phyloP scores from a whole-genome alignment of 2,329 filamentous ascomycete genomes.

The Hypoxylon sp. region DNA sequence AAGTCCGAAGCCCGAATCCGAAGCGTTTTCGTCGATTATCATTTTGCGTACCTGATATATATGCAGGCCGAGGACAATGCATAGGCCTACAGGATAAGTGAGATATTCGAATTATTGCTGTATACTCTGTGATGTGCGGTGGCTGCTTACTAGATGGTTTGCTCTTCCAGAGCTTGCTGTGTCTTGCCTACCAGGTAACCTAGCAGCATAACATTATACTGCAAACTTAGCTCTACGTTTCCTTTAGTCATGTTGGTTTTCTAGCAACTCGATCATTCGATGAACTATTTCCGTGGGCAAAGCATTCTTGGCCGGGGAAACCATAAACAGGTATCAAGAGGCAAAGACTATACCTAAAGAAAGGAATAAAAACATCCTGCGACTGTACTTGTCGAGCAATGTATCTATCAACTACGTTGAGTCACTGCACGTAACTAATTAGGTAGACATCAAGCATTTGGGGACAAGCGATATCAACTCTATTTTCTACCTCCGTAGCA shows the following conservation, averaged over 20 bases:
- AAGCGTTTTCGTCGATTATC: not conserved
- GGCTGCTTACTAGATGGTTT: not conserved
- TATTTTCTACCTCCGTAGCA: not conserved
- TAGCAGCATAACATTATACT: not conserved
- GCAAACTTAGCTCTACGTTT: not conserved
- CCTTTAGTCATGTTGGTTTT: not conserved
- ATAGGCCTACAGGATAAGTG: not conserved
- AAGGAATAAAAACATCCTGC: not conserved
- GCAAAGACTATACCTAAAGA: too few relatives aligned
- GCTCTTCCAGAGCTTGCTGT: not conserved
- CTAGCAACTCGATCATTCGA: not conserved
- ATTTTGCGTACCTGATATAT: not conserved
- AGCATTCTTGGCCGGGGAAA: not conserved
- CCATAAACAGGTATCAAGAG: not conserved
- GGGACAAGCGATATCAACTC: not conserved
- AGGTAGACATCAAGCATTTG: not conserved
- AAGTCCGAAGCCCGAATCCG: not conserved
- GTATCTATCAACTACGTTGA: not conserved
- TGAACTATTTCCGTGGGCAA: not conserved
- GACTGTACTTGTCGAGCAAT: not conserved
- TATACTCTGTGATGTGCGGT: not conserved
- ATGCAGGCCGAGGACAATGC: not conserved
- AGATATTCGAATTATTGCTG: not conserved
- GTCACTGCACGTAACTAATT: not conserved
- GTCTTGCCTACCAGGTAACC: not conserved